Percentiles rank a stretch among this genome's conserved stretches.
These are phyloP conservation scores for Candida cerambycidarum DNA, from an alignment of 805 yeast species.

Conservation along the genomic window DNA sequence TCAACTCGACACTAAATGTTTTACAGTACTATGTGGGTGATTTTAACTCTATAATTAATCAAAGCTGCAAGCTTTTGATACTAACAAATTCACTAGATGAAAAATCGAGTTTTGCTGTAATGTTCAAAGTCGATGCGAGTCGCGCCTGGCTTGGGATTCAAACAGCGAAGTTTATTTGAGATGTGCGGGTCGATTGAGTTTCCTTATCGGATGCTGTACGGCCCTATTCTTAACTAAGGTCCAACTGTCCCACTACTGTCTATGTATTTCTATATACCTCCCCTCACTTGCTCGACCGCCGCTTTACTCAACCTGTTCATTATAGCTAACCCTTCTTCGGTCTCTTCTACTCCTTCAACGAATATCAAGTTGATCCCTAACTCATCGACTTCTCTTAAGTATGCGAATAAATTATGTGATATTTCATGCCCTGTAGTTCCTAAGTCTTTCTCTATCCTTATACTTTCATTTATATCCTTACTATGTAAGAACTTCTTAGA, in stretches of 20 bases:
- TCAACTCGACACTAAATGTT: too few relatives aligned
- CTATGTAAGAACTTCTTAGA: constrained; percentile 34
- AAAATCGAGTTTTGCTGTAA: constrained; percentile 2
- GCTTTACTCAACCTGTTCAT: constrained; percentile 92
- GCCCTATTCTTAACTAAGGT: too few relatives aligned
- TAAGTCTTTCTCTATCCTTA: constrained; percentile 32
- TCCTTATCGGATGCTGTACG: too few relatives aligned
- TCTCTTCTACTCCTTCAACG: constrained; percentile 78
- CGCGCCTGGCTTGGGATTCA: too few relatives aligned
- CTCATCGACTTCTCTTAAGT: constrained; percentile 75
- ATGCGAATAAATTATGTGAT: constrained; percentile 71
- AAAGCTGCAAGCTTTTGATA: not conserved
- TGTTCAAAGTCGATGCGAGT: constrained; percentile 1
- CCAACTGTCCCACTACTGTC: too few relatives aligned
- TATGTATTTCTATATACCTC: not conserved
- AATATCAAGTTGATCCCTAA: constrained; percentile 66
- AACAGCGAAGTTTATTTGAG: too few relatives aligned
- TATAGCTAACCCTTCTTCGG: constrained; percentile 85
- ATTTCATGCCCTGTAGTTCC: constrained; percentile 57
- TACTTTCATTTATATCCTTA: constrained; percentile 16
- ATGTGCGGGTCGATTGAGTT: too few relatives aligned
- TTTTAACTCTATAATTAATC: too few relatives aligned
- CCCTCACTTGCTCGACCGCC: constrained; percentile 51
- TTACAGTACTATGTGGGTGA: too few relatives aligned
- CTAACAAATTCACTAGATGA: not conserved